Evolutionary conservation across 1,284 basidiomycete species (phyloP), one percentile per base, ranked within the genome.

Genomic region (Coniferiporia sulphurascens): DNA sequence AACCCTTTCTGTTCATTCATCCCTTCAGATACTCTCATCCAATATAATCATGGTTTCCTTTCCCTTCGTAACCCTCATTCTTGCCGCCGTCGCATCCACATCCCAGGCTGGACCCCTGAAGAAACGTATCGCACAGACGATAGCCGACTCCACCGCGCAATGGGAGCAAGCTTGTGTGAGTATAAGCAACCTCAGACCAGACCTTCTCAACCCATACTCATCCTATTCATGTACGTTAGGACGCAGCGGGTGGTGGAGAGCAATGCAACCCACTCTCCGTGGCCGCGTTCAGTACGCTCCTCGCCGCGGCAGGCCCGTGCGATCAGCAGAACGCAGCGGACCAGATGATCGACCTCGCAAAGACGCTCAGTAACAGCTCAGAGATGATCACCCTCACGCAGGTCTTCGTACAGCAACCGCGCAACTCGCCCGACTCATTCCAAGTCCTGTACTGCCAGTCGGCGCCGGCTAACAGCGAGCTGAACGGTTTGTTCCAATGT

Each of bases 311-410:
- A 0, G 80, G 77, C 19, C 70, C 75, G 53, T 87, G 85, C 65
- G 84, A 79, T 12, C 85, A 87, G 69, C 85, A 87, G 66, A 68
- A 86, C 65, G 74, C 78, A 8, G 84, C 80, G 8, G 85, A 87
- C 66, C 65, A 68, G 15, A 83, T 86, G 80, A 75, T 87, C 60
- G 76, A 81, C 65, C 76, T 86, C 34, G 81, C 81, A 41, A 85
- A 85, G 68, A 67, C 74, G 19, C 76, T 86, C 52, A 77, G 79
- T 60, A 83, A 75, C 67, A 72, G 80, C 63, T 57, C 77, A 1
- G 73, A 79, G 55, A 84, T 85, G 83, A 82, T 86, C 71, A 69
- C 67, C 44, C 71, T 83, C 53, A 72, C 84, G 0, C 83, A 86
- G 68, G 74, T 85, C 59, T 70, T 84, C 65, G 77, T 72, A 6